A percentile compares a stretch with the other conserved stretches of the same genome.
Conservation (phyloP, 257 asterid genomes). For the Voacanga thouarsii region DNA sequence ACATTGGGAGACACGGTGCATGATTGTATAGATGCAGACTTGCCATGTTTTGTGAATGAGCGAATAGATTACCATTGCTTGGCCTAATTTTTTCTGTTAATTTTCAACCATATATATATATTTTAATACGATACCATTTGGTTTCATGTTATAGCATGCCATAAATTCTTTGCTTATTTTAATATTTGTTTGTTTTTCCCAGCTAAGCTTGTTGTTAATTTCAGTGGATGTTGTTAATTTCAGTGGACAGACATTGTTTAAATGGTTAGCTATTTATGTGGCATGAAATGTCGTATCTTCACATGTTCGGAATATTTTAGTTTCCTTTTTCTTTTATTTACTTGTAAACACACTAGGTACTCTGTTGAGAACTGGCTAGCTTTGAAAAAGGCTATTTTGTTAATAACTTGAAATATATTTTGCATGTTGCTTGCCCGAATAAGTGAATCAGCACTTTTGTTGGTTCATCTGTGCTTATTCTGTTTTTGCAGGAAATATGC, state of each 20-base stretch:
- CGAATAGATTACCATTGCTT: neutral
- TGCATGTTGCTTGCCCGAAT: neutral
- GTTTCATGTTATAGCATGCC: neutral
- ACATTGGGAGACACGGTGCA: neutral
- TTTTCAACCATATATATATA: neutral
- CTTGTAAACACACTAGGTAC: neutral
- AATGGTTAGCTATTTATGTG: neutral
- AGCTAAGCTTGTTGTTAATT: neutral
- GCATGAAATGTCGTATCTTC: neutral
- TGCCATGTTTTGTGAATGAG: neutral
- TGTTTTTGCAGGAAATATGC: constrained; percentile 60
- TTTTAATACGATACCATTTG: neutral
- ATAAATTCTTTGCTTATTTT: neutral
- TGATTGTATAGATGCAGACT: neutral
- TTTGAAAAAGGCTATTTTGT: neutral
- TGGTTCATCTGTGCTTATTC: neutral
- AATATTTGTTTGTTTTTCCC: neutral
- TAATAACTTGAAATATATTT: neutral
- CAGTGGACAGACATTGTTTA: neutral
- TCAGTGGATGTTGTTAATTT: no score
- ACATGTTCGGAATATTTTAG: neutral
- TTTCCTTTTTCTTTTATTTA: neutral
- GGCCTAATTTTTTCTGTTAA: neutral
- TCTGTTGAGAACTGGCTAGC: neutral
- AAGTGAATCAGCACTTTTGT: neutral